A percentile compares a stretch with the other conserved stretches of the same genome.
Conservation (phyloP, 148 eudicot species). For the Nepenthes gracilis region DNA sequence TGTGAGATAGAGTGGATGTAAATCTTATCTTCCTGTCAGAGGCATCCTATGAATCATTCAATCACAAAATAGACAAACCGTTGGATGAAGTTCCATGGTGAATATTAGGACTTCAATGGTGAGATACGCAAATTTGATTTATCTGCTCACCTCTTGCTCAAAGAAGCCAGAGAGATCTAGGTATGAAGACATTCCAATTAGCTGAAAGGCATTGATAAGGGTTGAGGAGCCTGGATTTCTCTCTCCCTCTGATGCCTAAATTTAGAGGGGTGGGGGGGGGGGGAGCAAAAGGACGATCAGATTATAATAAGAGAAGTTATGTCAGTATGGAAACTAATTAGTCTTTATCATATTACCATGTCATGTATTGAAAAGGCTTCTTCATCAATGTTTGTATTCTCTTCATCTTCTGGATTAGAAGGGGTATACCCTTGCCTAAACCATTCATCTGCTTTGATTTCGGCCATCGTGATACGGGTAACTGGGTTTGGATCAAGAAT, state of each 20-base stretch:
- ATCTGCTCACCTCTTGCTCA: constrained; percentile 61
- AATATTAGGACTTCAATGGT: too few species aligned
- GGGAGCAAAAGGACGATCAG: background rate
- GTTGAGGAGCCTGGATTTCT: constrained; percentile 37
- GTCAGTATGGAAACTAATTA: background rate
- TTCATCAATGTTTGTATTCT: constrained; percentile 32
- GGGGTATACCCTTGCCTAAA: constrained; percentile 61
- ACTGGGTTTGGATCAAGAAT: constrained; percentile 85
- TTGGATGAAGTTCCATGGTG: too few species aligned
- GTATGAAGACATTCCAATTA: constrained; percentile 88
- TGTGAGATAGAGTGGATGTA: constrained; percentile 61
- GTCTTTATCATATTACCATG: constrained; percentile 15
- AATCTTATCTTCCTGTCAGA: constrained; percentile 85
- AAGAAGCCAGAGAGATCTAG: constrained; percentile 96
- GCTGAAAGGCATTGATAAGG: constrained; percentile 83
- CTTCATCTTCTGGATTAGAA: constrained; percentile 31
- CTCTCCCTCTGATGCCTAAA: constrained; percentile 41
- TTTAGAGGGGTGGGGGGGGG: background rate
- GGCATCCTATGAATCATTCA: constrained; percentile 37
- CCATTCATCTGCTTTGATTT: constrained; percentile 72
- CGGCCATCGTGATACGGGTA: constrained; percentile 52
- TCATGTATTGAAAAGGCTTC: constrained; percentile 43
- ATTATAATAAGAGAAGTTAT: background rate
- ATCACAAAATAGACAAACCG: too few species aligned
- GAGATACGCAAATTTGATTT: background rate